These are phyloP conservation scores for Bruguiera hainesii DNA, from an alignment of 441 rosid genomes.

Conservation along the genomic window DNA sequence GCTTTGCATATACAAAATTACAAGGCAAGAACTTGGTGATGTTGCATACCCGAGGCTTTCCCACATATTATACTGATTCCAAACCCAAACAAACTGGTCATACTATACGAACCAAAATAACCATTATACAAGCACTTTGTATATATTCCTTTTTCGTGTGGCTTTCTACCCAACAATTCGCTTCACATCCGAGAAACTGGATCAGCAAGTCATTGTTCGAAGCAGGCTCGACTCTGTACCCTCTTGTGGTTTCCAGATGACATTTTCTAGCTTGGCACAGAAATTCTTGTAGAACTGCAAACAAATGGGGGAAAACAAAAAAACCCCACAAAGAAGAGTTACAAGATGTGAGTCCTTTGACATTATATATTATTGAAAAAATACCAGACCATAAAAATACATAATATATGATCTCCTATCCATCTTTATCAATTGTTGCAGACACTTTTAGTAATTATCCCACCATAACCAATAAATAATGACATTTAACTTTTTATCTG, in stretches of 20 bases:
- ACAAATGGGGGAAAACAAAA: neutral
- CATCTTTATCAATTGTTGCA: no score
- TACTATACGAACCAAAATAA: no score
- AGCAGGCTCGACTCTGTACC: conserved; percentile 39
- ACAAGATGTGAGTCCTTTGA: neutral
- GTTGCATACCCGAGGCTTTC: no score
- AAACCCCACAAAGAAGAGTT: no score
- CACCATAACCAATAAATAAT: no score
- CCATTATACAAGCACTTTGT: neutral
- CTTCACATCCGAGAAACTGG: conserved; percentile 27
- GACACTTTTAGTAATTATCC: no score
- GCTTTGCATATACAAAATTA: no score
- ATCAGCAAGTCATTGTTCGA: conserved; percentile 51
- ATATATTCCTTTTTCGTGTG: neutral
- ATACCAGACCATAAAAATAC: neutral
- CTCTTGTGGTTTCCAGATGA: conserved; percentile 73
- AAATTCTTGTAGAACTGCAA: conserved; percentile 81
- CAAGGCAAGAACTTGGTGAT: no score
- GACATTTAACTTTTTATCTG: no score
- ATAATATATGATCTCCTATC: no score
- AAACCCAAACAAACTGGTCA: no score
- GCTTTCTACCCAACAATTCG: conserved; percentile 16
- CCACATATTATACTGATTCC: no score
- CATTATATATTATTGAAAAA: neutral
- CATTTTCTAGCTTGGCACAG: conserved; percentile 65